A percentile compares a stretch with the other conserved stretches of the same genome.
Conservation (phyloP, 805 yeast species). For the Zygosaccharomyces bisporus region DNA sequence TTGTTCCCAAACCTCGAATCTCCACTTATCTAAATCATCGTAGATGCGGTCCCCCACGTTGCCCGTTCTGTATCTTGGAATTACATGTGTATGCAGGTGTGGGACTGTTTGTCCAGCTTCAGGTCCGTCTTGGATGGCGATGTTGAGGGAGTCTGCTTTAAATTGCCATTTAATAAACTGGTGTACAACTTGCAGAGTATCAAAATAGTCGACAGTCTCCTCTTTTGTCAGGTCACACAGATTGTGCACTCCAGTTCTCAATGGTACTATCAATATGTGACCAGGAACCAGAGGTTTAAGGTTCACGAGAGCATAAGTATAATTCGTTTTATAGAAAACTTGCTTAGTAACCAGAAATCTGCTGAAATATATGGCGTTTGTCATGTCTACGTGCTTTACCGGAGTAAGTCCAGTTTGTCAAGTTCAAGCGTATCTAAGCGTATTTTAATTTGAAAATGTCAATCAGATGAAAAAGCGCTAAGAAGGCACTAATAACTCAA, state of each 20-base stretch:
- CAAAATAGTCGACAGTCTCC: conserved; percentile 75
- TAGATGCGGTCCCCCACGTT: conserved; percentile 75
- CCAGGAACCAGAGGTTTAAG: conserved; percentile 92
- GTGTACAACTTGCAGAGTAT: conserved; percentile 67
- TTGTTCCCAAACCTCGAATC: conserved; percentile 38
- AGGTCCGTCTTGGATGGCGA: conserved; percentile 95
- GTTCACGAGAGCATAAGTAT: conserved; percentile 83
- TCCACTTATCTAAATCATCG: conserved; percentile 59
- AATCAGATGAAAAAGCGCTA: background rate
- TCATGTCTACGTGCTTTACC: background rate
- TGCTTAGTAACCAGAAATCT: conserved; percentile 36
- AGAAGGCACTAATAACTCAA: conserved; percentile 37
- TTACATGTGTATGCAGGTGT: conserved; percentile 89
- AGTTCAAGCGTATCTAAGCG: no score
- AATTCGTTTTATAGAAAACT: conserved; percentile 45
- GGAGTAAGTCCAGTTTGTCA: no score
- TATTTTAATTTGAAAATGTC: conserved; percentile 2
- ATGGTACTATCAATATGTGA: conserved; percentile 85
- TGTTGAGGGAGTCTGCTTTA: conserved; percentile 77
- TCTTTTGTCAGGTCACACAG: conserved; percentile 66
- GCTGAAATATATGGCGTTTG: conserved; percentile 30
- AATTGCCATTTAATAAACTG: conserved; percentile 61
- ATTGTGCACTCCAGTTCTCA: conserved; percentile 55
- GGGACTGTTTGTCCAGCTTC: conserved; percentile 97
- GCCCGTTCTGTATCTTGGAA: conserved; percentile 65